Base-by-base conservation (phyloP, 1,284 basidiomycete species). In the Cryptococcus maquisensis region DNA sequence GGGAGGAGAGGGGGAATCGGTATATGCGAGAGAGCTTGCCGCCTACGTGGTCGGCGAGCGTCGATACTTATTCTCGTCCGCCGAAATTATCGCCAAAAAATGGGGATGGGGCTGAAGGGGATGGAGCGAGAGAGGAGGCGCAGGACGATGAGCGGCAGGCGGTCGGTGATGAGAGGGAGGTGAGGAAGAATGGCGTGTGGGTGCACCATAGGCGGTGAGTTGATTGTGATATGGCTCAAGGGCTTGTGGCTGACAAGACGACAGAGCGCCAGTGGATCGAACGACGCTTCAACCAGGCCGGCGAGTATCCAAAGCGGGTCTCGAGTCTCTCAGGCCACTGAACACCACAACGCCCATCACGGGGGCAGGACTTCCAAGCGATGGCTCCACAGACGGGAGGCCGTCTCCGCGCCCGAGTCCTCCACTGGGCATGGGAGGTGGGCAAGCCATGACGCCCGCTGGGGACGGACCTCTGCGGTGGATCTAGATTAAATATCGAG, bases 251-350 rank as follows among this genome's bases (percentile, higher is more conserved):
- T 24, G 35, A 16, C 7, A 10, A 28, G 16, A 35, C 9, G 4
- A 42, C 62, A 74, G 74, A 45, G 88, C 88, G 24, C 90, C 90
- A 1, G 90, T 93, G 21, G 83, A 92, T 68, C 86, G 88, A 74
- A 85, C 79, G 42, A 93, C 90, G 23, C 75, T 93, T 58, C 90
- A 92, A 72, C 90, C 90, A 20, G 81, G 88, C 78, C 77, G 90
- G 56, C 79, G 90, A 55, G 89, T 91, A 53, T 90, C 87, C 71
- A 94, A 94, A 75, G 90, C 90, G 3, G 90, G 90, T 35, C 75
- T 94, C 61, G 90, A 94, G 79, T 90, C 72, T 3, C 66, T 74
- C 38, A 52, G 67, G 28, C 59, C 63, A 10, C 47, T 65, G 13
- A 56, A 47, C 13, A 45, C 53, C 18, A 52, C 56, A 1, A 28